Percentiles rank a stretch among this genome's conserved stretches.
These are phyloP conservation scores for Linum trigynum DNA, from an alignment of 345 rosid species.

Conservation along the genomic window DNA sequence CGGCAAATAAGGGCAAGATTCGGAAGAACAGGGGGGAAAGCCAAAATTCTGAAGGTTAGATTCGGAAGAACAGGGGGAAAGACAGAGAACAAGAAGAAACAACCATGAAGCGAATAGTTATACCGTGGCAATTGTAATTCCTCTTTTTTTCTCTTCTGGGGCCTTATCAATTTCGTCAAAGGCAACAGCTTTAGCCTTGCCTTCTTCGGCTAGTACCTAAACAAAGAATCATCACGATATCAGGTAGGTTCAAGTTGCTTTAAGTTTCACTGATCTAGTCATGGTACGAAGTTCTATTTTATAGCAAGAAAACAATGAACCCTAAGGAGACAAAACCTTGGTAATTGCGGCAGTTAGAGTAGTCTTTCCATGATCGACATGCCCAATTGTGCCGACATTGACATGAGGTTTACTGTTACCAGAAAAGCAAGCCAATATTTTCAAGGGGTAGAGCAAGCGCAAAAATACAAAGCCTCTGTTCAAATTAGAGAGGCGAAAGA, in stretches of 20 bases:
- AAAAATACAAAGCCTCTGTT: neutral
- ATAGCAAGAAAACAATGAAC: neutral
- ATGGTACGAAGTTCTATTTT: neutral
- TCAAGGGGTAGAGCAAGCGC: neutral
- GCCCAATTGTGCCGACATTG: slow-evolving; percentile 97
- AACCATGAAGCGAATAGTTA: slow-evolving; percentile 2
- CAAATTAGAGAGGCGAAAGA: neutral
- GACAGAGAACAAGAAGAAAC: neutral
- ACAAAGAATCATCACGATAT: neutral
- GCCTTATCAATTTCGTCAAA: slow-evolving; percentile 99
- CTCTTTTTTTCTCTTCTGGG: slow-evolving; percentile 98
- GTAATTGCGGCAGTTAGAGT: slow-evolving; percentile 97
- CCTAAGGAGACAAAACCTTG: slow-evolving; percentile 28
- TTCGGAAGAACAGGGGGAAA: neutral
- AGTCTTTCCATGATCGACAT: slow-evolving; percentile 98
- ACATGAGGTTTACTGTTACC: slow-evolving; percentile 98
- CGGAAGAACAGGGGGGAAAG: too few relatives aligned
- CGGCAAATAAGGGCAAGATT: neutral
- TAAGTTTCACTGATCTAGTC: neutral
- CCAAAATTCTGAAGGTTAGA: neutral
- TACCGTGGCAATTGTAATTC: slow-evolving; percentile 95
- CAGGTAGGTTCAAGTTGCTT: neutral
- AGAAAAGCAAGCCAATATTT: slow-evolving; percentile 13
- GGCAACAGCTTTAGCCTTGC: slow-evolving; percentile 93
- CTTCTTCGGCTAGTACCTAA: slow-evolving; percentile 93